phyloP scores from a whole-genome alignment of 768 basidiomycete genomes.

The Naganishia onofrii region DNA sequence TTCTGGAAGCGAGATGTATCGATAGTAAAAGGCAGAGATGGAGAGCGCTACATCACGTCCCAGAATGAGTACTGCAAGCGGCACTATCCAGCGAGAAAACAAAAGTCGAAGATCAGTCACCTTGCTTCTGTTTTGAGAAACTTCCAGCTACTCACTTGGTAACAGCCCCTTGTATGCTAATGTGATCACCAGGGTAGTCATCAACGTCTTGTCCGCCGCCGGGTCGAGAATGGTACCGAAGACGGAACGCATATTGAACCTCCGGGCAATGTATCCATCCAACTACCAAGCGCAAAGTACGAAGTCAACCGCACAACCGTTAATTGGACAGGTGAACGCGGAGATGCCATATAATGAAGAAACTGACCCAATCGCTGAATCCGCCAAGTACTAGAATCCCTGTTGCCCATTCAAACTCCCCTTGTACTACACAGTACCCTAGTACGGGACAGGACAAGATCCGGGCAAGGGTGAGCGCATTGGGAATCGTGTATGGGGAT shows the following conservation, averaged over 20 bases:
- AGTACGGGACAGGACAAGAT: slow-evolving; percentile 85
- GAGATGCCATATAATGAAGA: too few species aligned
- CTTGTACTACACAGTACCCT: slow-evolving; percentile 83
- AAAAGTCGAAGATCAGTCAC: neutral
- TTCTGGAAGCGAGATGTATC: slow-evolving; percentile 80
- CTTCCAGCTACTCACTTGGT: slow-evolving; percentile 61
- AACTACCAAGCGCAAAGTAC: slow-evolving; percentile 58
- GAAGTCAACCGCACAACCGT: neutral
- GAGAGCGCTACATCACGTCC: slow-evolving; percentile 84
- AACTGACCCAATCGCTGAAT: slow-evolving; percentile 80
- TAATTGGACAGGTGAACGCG: too few species aligned
- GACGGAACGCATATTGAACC: slow-evolving; percentile 82
- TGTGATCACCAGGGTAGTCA: slow-evolving; percentile 88
- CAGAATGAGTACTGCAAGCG: slow-evolving; percentile 78
- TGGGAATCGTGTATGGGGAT: slow-evolving; percentile 78
- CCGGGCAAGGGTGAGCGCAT: slow-evolving; percentile 79
- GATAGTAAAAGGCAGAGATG: slow-evolving; percentile 85
- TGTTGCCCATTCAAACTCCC: slow-evolving; percentile 76
- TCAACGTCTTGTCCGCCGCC: slow-evolving; percentile 89
- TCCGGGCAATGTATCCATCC: slow-evolving; percentile 85
- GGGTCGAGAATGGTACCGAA: slow-evolving; percentile 94
- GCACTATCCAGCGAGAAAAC: slow-evolving; percentile 59
- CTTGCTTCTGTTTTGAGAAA: neutral
- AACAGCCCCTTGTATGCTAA: slow-evolving; percentile 78
- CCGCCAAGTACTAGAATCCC: slow-evolving; percentile 83